A percentile compares a stretch with the other conserved stretches of the same genome.
These are phyloP conservation scores for Chrysochromulina tobinii DNA, from an alignment of 78 protist genomes.

Conservation along the genomic window DNA sequence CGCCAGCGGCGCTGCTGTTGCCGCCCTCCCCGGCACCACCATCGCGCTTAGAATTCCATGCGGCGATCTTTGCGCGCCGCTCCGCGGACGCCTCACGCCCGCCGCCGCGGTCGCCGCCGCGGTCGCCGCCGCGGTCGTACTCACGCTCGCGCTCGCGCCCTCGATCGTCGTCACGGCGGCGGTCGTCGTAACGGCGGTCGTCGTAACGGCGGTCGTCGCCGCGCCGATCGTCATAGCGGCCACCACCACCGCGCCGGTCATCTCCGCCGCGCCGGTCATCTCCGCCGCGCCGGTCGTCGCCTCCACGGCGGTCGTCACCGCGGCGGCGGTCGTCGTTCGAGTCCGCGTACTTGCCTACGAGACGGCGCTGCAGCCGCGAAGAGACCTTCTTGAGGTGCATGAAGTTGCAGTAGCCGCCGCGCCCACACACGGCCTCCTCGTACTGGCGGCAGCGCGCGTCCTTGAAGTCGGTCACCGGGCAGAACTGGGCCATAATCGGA, in stretches of 20 bases:
- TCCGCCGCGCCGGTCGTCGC: background rate
- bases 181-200: background rate
- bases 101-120: background rate
- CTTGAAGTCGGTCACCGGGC: conserved; percentile 98
- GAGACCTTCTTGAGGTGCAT: conserved; percentile 88
- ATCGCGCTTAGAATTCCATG: background rate
- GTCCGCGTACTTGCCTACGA: background rate
- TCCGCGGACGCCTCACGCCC: background rate
- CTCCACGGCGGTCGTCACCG: background rate
- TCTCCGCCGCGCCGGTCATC: background rate
- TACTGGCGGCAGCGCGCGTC: conserved; percentile 95
- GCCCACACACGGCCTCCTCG: conserved; percentile 82
- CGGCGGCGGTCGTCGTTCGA: background rate
- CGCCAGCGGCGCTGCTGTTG: background rate
- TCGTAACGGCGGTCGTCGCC: background rate
- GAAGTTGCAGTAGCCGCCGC: conserved; percentile 98
- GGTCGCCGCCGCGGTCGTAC: background rate
- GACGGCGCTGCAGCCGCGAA: conserved; percentile 31
- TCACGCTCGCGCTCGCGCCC: background rate
- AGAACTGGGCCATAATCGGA: conserved; percentile 89
- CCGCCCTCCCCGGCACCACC: background rate
- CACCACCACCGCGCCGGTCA: background rate
- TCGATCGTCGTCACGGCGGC: background rate
- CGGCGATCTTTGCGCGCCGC: background rate
- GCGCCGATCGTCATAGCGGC: background rate